A percentile compares a stretch with the other conserved stretches of the same genome.
These are phyloP conservation scores for Exophiala phaeomuriformis DNA, from an alignment of 2,329 filamentous ascomycete species.

Conservation along the genomic window DNA sequence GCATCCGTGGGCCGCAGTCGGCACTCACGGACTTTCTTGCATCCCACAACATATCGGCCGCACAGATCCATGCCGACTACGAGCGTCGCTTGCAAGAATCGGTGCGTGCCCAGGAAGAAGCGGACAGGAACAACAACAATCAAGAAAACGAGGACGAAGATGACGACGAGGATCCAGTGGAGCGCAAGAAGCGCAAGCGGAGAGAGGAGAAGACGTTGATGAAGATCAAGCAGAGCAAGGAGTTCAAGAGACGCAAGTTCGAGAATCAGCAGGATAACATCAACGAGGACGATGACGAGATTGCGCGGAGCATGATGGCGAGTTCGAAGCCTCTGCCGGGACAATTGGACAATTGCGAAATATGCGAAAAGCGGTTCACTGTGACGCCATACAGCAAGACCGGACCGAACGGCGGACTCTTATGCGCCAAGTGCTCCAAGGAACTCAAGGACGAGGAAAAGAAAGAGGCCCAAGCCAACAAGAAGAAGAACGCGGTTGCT, in stretches of 20 bases:
- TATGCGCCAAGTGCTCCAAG: conserved; percentile 76
- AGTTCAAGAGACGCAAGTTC: conserved; percentile 40
- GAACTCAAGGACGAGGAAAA: conserved; percentile 62
- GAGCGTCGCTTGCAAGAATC: conserved; percentile 44
- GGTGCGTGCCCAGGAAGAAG: conserved; percentile 34
- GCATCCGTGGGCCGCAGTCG: conserved; percentile 55
- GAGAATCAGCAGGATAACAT: conserved; percentile 32
- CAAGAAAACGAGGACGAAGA: conserved; percentile 35
- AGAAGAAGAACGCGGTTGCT: conserved; percentile 48
- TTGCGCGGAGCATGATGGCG: conserved; percentile 47
- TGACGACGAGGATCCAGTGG: conserved; percentile 39
- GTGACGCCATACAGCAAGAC: conserved; percentile 83
- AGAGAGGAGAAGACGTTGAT: conserved; percentile 41
- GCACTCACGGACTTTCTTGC: conserved; percentile 63
- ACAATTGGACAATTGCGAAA: conserved; percentile 80
- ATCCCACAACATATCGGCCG: conserved; percentile 60
- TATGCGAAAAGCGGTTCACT: conserved; percentile 80
- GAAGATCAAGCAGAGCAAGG: conserved; percentile 47
- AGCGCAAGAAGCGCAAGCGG: conserved; percentile 47
- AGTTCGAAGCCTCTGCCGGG: conserved; percentile 60
- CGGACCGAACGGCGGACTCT: conserved; percentile 74
- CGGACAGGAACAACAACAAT: conserved; percentile 29
- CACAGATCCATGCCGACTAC: conserved; percentile 55
- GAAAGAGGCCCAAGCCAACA: conserved; percentile 50
- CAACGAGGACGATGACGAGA: conserved; percentile 33